Conservation (phyloP, 257 asterid species). For the Marsdenia floribunda region DNA sequence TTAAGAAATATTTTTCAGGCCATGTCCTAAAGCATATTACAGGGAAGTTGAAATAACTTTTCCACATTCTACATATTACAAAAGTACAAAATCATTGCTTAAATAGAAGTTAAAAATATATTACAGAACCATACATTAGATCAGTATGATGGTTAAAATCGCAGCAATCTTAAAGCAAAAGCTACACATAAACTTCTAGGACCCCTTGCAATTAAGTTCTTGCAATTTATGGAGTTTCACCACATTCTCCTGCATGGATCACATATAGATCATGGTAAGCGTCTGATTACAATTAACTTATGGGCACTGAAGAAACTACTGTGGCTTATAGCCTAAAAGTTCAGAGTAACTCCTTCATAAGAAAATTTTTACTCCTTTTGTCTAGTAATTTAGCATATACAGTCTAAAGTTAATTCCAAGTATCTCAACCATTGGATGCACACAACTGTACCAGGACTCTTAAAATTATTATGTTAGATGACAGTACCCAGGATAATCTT, state of each 20-base stretch:
- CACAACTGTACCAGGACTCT: neutral
- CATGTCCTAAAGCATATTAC: neutral
- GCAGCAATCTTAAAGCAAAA: neutral
- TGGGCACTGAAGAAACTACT: neutral
- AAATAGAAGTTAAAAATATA: neutral
- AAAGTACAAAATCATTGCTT: neutral
- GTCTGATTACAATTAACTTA: neutral
- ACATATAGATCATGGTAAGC: neutral
- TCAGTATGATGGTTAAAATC: neutral
- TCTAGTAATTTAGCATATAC: neutral
- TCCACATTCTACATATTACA: neutral
- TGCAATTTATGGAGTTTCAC: slow-evolving; percentile 4
- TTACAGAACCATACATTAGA: neutral
- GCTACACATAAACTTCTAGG: neutral
- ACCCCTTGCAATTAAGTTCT: neutral
- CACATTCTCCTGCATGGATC: slow-evolving; percentile 6
- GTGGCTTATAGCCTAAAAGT: neutral
- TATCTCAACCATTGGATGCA: neutral
- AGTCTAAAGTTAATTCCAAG: neutral
- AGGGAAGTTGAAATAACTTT: neutral
- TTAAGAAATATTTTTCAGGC: neutral
- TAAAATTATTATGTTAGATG: neutral
- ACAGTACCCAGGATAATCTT: neutral
- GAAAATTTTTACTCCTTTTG: neutral
- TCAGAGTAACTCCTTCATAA: neutral